Evolutionary conservation across 2,329 filamentous ascomycete species (phyloP), one percentile per base, ranked within the genome.

Genomic region (Calonectria hawksworthii): DNA sequence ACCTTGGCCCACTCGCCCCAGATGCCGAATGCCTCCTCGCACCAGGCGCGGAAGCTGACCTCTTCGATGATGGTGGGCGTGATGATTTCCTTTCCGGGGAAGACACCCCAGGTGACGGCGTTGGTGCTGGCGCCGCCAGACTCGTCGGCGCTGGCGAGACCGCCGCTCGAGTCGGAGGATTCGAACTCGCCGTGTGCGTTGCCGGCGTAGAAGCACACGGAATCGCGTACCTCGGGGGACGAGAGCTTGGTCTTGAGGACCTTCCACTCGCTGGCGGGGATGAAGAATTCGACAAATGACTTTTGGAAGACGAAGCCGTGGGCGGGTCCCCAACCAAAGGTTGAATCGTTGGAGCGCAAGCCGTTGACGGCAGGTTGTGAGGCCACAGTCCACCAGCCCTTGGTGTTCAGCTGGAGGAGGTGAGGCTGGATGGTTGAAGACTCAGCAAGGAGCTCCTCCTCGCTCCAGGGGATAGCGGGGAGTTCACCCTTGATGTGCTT

Each of bases 251-350:
- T 88, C 76, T 91, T 90, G 38, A 99, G 89, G 1, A 84, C 83
- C 21, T 87, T 85, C 93, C 96, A 99, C 83, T 96, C 94, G 0
- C 90, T 85, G 0, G 89, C 86, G 0, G 96, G 93, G 73, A 98
- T 87, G 89, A 99, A 99, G 86, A 99, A 95, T 84, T 99, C 97
- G 67, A 99, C 96, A 85, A 99, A 99, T 0, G 96, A 94, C 86
- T 99, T 99, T 83, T 99, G 97, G 88, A 98, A 99, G 63, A 99
- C 96, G 84, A 98, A 99, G 23, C 97, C 97, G 80, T 96, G 93
- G 65, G 91, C 91, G 0, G 97, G 97, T 1, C 97, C 97, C 97
- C 97, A 99, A 76, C 97, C 97, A 81, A 98, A 98, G 26, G 95
- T 91, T 4, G 90, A 86, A 83, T 99, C 92, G 63, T 90, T 92